phyloP scores from a whole-genome alignment of 345 rosid species.

The Melastoma malabathricum region DNA sequence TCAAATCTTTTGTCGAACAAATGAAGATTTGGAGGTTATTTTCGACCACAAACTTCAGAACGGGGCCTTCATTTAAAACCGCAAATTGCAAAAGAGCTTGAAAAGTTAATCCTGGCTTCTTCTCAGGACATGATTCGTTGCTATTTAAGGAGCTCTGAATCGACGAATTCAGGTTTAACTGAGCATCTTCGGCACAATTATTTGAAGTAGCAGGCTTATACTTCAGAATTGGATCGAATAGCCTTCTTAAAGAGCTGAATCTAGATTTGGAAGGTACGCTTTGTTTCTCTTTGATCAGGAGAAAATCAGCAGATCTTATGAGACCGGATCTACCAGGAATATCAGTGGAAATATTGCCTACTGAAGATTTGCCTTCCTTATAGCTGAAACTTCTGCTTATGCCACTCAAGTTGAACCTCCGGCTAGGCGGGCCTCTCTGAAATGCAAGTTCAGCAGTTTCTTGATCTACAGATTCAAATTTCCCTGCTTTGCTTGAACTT shows the following conservation, averaged over 20 bases:
- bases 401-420: constrained; percentile 67
- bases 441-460: constrained; percentile 23
- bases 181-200: constrained; percentile 24
- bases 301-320: constrained; percentile 23
- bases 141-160: constrained; percentile 10
- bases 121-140: constrained; percentile 16
- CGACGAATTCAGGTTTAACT: constrained; percentile 7
- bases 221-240: constrained; percentile 58
- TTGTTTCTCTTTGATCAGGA: constrained; percentile 26
- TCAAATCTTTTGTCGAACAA: constrained; percentile 36
- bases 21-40: constrained; percentile 49
- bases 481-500: constrained; percentile 20
- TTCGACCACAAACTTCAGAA: constrained; percentile 54
- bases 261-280: constrained; percentile 25
- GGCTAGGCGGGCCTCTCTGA: constrained; percentile 44
- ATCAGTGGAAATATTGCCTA: constrained; percentile 28
- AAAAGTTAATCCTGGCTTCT: constrained; percentile 19
- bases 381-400: constrained; percentile 65
- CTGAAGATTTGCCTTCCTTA: constrained; percentile 44
- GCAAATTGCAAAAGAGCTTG: constrained; percentile 55
- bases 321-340: constrained; percentile 47
- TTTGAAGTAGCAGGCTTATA: constrained; percentile 22
- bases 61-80: constrained; percentile 47
- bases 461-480: constrained; percentile 25
- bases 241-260: constrained; percentile 59